Evolutionary conservation across 1,139 yeast genomes (phyloP), one percentile per base, ranked within the genome.

Genomic region (Diutina siamensis): DNA sequence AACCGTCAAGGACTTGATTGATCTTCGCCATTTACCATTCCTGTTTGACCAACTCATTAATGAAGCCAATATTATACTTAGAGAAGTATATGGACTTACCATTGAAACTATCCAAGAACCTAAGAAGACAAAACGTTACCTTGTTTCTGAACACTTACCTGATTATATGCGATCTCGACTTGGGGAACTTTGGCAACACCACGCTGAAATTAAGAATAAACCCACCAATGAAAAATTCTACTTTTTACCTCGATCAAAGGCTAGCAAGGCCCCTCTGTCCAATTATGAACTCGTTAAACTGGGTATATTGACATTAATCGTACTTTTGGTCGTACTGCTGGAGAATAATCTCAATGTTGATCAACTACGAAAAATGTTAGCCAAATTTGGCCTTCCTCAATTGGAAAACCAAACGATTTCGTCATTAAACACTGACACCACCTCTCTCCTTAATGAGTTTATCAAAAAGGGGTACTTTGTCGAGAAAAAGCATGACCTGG

Each of bases 401-500:
- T 10, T 15, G 9, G 42, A 38, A 15, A 25, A 7, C n/a, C 42
- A 38, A 25, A 12, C 25, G n/a, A 13, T 25, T 3, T 20, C 31
- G 8, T 38, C 42, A 4, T 13, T 38, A 5, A 25, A 25, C 17
- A 17, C 18, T 15, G 32, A 38, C 21, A 22, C 33, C 4, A 8
- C 21, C 17, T n/a, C 19, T 8, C 8, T 38, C 7, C 13, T 38
- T 12, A 25, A 8, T 17, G 42, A 38, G 12, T 38, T 38, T 15
- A 27, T 38, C n/a, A 38, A 38, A 25, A 15, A 25, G 10, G 42
- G 32, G 10, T 38, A 38, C n/a, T 27, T 38, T 9, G 42, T 38
- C 10, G 32, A 38, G 13, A 25, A 3, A 12, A 38, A n/a, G 15
- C 42, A 38, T 4, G 32, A 38, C 19, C n/a, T n/a, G 19, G 32